Evolutionary conservation across 805 yeast genomes (phyloP).

Genomic region (Metschnikowia gelsemii): DNA sequence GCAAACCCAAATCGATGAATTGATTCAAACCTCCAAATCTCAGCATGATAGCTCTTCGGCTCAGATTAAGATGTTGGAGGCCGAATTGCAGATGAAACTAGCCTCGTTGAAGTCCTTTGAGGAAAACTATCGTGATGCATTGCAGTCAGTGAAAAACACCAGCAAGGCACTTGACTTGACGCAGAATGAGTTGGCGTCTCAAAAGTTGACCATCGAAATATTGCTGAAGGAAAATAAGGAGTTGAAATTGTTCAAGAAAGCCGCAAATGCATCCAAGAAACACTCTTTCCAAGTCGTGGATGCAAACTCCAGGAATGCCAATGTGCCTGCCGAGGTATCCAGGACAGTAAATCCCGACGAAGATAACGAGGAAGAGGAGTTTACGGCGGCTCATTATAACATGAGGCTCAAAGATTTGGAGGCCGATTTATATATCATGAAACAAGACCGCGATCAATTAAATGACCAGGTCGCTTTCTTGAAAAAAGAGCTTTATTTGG

Average conservation of each 20-base stretch:
- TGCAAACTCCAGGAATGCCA: constrained; percentile 3
- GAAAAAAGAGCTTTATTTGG: constrained; percentile 54
- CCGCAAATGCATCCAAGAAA: constrained; percentile 32
- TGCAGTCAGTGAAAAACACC: constrained; percentile 70
- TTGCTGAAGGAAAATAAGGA: constrained; percentile 69
- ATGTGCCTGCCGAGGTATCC: constrained; percentile 6
- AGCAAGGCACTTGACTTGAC: constrained; percentile 72
- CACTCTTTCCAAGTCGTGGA: constrained; percentile 14
- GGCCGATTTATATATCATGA: constrained; percentile 77
- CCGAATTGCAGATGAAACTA: constrained; percentile 32
- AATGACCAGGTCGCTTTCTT: constrained; percentile 57
- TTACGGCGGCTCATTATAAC: constrained; percentile 57
- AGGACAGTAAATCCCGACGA: constrained; percentile 13
- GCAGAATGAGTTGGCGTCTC: constrained; percentile 66
- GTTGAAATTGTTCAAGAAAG: constrained; percentile 51
- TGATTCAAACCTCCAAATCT: constrained; percentile 48
- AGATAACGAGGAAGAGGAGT: constrained; percentile 31
- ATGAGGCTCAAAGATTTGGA: constrained; percentile 78
- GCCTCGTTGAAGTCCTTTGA: constrained; percentile 45
- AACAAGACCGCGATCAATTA: constrained; percentile 80
- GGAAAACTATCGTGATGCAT: constrained; percentile 66
- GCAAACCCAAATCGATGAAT: constrained; percentile 57
- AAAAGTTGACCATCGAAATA: constrained; percentile 53
- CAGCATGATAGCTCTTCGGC: constrained; percentile 36
- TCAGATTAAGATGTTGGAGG: constrained; percentile 32